Conservation (phyloP, 192 early-diverging fungal genomes). For the Entophlyctis luteolus region DNA sequence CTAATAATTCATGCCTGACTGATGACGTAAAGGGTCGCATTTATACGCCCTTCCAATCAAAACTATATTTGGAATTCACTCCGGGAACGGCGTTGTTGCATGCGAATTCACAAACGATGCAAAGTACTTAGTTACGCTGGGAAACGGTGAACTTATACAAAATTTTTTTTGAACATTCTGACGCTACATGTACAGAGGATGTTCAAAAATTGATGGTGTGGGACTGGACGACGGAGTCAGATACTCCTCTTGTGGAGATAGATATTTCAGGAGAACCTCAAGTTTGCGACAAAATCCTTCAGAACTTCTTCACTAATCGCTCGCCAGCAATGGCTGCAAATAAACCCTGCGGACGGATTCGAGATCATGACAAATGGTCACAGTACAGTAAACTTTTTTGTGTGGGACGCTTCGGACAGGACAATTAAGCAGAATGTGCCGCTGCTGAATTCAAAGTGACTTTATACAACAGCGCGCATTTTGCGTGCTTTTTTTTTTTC, state of each 20-base stretch:
- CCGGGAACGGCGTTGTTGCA: conserved; percentile 40
- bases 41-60: conserved; percentile 50
- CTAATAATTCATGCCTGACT: background rate
- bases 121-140: conserved; percentile 52
- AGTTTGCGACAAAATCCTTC: conserved; percentile 16
- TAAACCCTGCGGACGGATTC: conserved; percentile 45
- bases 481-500: background rate
- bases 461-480: too few species aligned
- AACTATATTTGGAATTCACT: conserved; percentile 54
- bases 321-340: conserved; percentile 36
- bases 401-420: conserved; percentile 29
- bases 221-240: conserved; percentile 51
- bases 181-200: conserved; percentile 18
- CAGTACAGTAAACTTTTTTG: conserved; percentile 44
- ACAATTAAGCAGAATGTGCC: conserved; percentile 43
- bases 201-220: conserved; percentile 48
- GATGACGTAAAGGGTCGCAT: too few species aligned
- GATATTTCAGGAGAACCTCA: conserved; percentile 42
- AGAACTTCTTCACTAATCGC: background rate
- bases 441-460: conserved; percentile 45
- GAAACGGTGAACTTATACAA: conserved; percentile 36
- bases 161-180: background rate
- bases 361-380: conserved; percentile 48
- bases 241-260: conserved; percentile 34
- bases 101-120: conserved; percentile 46